These are phyloP conservation scores for Pouteria glomerata DNA, from an alignment of 148 eudicot species.

Conservation along the genomic window DNA sequence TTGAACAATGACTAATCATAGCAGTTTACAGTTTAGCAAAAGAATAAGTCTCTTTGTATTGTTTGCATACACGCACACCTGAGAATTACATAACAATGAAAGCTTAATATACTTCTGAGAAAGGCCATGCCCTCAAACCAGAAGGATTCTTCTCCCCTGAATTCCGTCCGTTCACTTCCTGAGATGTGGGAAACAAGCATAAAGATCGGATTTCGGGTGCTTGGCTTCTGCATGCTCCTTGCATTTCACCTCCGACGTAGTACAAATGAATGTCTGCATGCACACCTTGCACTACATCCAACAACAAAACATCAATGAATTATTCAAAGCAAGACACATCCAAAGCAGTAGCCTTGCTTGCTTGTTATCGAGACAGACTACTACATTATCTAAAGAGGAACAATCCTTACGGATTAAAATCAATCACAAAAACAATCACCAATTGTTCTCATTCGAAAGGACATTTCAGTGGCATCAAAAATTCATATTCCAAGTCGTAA, in stretches of 20 bases:
- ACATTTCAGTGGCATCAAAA: background rate
- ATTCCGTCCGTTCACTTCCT: conserved; percentile 48
- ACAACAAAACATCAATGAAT: background rate
- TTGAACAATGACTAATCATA: background rate
- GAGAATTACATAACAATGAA: no score
- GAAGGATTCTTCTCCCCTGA: background rate
- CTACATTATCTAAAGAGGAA: no score
- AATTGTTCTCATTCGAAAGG: background rate
- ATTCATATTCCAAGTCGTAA: background rate
- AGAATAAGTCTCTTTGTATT: background rate
- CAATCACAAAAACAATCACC: background rate
- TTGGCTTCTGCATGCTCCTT: conserved; percentile 91
- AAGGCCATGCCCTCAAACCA: background rate
- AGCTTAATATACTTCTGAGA: background rate
- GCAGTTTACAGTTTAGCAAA: background rate
- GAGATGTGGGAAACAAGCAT: conserved; percentile 75
- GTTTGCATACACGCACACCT: no score
- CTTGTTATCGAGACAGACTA: no score
- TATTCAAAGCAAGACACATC: background rate
- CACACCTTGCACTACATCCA: conserved; percentile 88
- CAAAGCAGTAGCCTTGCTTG: background rate
- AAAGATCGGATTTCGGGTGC: conserved; percentile 68
- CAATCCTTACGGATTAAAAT: no score
- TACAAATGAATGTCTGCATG: conserved; percentile 93
- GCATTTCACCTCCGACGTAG: conserved; percentile 88